These are phyloP conservation scores for Oidiodendron maius DNA, from an alignment of 495 filamentous ascomycete genomes.

Conservation along the genomic window DNA sequence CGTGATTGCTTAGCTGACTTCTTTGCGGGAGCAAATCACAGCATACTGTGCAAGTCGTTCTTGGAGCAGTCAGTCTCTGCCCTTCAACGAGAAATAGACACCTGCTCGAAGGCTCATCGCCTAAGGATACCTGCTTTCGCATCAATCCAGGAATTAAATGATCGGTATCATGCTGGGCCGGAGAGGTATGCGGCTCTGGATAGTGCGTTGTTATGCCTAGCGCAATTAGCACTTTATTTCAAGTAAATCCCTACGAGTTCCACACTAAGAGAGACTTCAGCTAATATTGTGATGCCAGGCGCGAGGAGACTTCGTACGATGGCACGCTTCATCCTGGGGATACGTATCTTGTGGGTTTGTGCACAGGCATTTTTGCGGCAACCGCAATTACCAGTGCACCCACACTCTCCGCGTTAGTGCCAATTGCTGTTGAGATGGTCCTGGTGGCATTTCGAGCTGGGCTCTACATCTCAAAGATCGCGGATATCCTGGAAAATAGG, in stretches of 20 bases:
- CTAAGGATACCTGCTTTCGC: conserved; percentile 61
- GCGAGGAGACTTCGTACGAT: conserved; percentile 38
- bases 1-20: conserved; percentile 59
- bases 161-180: conserved; percentile 53
- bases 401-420: conserved; percentile 62
- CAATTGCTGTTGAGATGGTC: conserved; percentile 62
- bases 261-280: not conserved
- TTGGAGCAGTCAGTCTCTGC: conserved; percentile 56
- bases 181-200: conserved; percentile 56
- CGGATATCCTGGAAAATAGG: conserved; percentile 42
- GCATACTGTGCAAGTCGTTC: conserved; percentile 59
- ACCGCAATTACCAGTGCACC: conserved; percentile 62
- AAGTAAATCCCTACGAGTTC: conserved; percentile 48
- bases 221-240: conserved; percentile 71
- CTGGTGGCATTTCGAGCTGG: conserved; percentile 70
- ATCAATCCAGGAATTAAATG: conserved; percentile 63
- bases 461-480: conserved; percentile 47
- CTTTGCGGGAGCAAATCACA: conserved; percentile 53
- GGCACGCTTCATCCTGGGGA: conserved; percentile 35
- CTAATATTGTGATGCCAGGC: conserved; percentile 27
- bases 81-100: conserved; percentile 57
- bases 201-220: conserved; percentile 61
- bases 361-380: conserved; percentile 68
- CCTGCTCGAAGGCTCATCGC: conserved; percentile 53
- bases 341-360: conserved; percentile 56